These are phyloP conservation scores for Oenanthe javanica DNA, from an alignment of 140 eudicot genomes.

Conservation along the genomic window DNA sequence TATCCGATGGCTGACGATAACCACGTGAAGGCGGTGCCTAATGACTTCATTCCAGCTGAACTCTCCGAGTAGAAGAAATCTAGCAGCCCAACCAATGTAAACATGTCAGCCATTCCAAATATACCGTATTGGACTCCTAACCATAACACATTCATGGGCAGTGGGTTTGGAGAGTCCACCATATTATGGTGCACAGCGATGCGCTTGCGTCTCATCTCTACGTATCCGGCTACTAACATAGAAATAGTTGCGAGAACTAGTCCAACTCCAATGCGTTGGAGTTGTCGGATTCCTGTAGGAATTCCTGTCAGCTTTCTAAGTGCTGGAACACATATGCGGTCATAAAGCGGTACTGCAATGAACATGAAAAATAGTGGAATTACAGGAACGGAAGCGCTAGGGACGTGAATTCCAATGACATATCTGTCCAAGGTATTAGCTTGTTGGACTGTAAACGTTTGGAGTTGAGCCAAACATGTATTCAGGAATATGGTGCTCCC, in stretches of 20 bases:
- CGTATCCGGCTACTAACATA: conserved; percentile 53
- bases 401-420: conserved; percentile 48
- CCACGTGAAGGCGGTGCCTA: conserved; percentile 68
- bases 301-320: conserved; percentile 48
- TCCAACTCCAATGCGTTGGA: conserved; percentile 65
- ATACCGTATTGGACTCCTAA: conserved; percentile 50
- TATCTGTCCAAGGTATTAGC: conserved; percentile 59
- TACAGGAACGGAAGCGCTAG: conserved; percentile 62
- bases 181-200: conserved; percentile 44
- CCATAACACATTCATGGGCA: conserved; percentile 70
- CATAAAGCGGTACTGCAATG: conserved; percentile 56
- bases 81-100: conserved; percentile 60
- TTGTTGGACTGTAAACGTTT: conserved; percentile 75
- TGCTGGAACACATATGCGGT: conserved; percentile 53
- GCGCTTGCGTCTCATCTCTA: conserved; percentile 56
- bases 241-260: conserved; percentile 57
- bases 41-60: conserved; percentile 72
- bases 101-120: conserved; percentile 79
- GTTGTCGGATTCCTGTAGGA: conserved; percentile 70
- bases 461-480: conserved; percentile 78
- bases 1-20: conserved; percentile 71
- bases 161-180: conserved; percentile 55
- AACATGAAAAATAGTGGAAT: conserved; percentile 50
- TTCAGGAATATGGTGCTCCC: conserved; percentile 67
- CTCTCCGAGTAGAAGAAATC: conserved; percentile 79